phyloP scores from a whole-genome alignment of 2,329 filamentous ascomycete genomes.

The Elsinoe arachidis region DNA sequence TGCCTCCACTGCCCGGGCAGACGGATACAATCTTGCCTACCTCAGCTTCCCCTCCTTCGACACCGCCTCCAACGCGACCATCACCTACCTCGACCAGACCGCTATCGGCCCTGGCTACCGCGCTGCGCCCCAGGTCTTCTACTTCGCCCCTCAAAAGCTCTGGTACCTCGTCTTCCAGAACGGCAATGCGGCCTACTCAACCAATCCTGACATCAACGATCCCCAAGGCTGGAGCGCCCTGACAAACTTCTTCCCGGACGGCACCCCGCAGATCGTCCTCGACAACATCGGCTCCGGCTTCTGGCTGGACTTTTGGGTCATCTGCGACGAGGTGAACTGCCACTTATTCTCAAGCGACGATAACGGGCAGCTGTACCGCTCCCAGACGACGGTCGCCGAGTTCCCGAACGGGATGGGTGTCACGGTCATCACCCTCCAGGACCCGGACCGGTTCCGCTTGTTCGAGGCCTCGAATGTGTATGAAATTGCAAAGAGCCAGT shows the following conservation, averaged over 20 bases:
- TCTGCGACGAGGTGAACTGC: slow-evolving; percentile 31
- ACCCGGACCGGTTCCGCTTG: slow-evolving; percentile 24
- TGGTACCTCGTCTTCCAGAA: slow-evolving; percentile 39
- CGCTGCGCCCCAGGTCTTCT: slow-evolving; percentile 36
- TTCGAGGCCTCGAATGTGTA: slow-evolving; percentile 35
- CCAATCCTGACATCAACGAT: slow-evolving; percentile 34
- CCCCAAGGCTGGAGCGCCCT: slow-evolving; percentile 33
- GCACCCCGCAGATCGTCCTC: slow-evolving; percentile 27
- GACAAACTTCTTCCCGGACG: slow-evolving; percentile 28
- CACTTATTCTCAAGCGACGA: slow-evolving; percentile 36
- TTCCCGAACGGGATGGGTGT: slow-evolving; percentile 33
- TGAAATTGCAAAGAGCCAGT: slow-evolving; percentile 22
- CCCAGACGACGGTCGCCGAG: slow-evolving; percentile 26
- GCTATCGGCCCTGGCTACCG: slow-evolving; percentile 33
- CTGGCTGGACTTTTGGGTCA: slow-evolving; percentile 39
- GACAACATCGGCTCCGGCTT: slow-evolving; percentile 30
- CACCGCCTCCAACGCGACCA: slow-evolving; percentile 26
- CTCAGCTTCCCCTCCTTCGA: slow-evolving; percentile 33
- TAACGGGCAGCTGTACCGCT: slow-evolving; percentile 35
- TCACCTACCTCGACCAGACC: slow-evolving; percentile 33
- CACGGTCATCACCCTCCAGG: slow-evolving; percentile 29
- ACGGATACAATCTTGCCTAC: slow-evolving; percentile 34
- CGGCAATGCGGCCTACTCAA: slow-evolving; percentile 37
- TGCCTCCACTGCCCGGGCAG: slow-evolving; percentile 29
- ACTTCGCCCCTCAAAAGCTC: slow-evolving; percentile 33